phyloP scores from a whole-genome alignment of 2,329 filamentous ascomycete species.

The Pseudogymnoascus sp. region DNA sequence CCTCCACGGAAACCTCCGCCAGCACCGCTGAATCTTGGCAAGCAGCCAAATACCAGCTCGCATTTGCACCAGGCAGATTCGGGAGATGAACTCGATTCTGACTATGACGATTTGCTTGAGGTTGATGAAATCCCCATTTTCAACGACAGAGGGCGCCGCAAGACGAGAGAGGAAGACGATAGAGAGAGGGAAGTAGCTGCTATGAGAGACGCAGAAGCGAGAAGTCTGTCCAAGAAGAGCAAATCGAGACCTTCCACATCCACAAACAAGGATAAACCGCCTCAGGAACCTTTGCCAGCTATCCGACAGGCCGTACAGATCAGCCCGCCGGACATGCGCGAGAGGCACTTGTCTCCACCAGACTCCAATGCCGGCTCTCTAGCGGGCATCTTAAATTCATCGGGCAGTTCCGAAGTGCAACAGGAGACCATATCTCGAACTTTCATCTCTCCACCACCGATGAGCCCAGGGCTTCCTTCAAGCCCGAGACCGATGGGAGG shows the following conservation, averaged over 20 bases:
- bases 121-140: conserved; percentile 53
- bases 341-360: conserved; percentile 28
- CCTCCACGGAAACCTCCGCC: conserved; percentile 76
- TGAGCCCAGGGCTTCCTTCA: conserved; percentile 53
- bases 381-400: conserved; percentile 42
- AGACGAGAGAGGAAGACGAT: conserved; percentile 84
- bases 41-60: conserved; percentile 32
- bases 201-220: conserved; percentile 58
- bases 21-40: conserved; percentile 68
- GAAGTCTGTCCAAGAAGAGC: conserved; percentile 68
- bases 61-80: conserved; percentile 38
- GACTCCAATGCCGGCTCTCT: conserved; percentile 41
- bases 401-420: conserved; percentile 20
- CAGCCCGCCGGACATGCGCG: conserved; percentile 25
- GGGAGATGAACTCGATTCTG: conserved; percentile 64
- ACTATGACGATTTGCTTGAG: conserved; percentile 73
- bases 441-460: conserved; percentile 37
- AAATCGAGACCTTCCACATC: conserved; percentile 33
- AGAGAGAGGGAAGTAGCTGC: conserved; percentile 64
- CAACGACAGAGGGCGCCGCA: conserved; percentile 62
- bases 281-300: conserved; percentile 36
- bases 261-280: conserved; percentile 11
- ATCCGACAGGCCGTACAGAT: conserved; percentile 29
- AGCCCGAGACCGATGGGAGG: conserved; percentile 54
- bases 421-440: conserved; percentile 15